Evolutionary conservation across 2,329 filamentous ascomycete genomes (phyloP), one percentile per base, ranked within the genome.

Genomic region (Capronia epimyces): DNA sequence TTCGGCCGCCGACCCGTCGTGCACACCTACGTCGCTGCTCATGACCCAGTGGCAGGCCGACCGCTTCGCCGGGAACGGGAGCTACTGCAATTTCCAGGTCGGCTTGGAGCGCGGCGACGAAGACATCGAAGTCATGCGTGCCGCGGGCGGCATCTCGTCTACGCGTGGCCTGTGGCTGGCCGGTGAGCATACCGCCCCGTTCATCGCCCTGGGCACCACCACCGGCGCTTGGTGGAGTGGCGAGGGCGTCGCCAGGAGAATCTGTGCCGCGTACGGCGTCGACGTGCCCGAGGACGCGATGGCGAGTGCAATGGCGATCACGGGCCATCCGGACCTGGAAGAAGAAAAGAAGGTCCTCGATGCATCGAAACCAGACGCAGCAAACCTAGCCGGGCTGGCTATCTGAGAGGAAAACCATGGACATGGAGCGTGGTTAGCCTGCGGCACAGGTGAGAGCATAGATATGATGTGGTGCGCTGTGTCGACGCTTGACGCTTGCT

Each of bases 191-290:
- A 95, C 89, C 18, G 84, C 88, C 48, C 89, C 90, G 3, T 95
- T 95, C 71, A 83, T 94, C 22, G 89, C 87, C 9, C 68, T 96
- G 55, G 91, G 90, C 0, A 96, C 90, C 3, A 86, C 84, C 10
- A 94, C 89, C 0, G 91, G 91, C 0, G 91, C 91, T 9, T 96
- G 89, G 67, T 95, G 88, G 88, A 89, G 86, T 65, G 90, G 90
- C 1, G 88, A 95, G 71, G 79, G 77, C 16, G 86, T 89, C 27
- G 89, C 78, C 1, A 77, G 74, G 65, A 79, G 82, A 63, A 60
- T 74, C 20, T 56, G 52, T 34, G 29, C 25, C 6, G 39, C 34
- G 22, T 58, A 59, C 43, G 58, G 49, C 15, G 21, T 60, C 7
- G 37, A 37, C 1, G 46, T 55, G 7, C 22, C 27, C 13, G 47